phyloP scores from a whole-genome alignment of 495 filamentous ascomycete species.

The Talaromyces nanjingensis region DNA sequence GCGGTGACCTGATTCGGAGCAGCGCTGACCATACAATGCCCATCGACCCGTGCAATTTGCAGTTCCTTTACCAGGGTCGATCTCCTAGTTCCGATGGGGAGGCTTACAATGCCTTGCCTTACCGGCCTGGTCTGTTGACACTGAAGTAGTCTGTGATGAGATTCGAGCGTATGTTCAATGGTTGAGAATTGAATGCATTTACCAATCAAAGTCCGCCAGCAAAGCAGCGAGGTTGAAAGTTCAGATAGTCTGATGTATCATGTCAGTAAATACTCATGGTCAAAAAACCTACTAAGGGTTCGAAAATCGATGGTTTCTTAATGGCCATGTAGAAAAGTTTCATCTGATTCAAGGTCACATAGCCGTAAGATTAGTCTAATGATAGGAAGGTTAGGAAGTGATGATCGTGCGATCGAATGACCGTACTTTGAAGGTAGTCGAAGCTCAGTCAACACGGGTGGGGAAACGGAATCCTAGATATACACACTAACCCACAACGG shows the following conservation, averaged over 20 bases:
- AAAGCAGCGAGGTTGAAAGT: too few species aligned
- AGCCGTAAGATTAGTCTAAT: too few species aligned
- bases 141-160: constrained; percentile 17
- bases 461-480: too few species aligned
- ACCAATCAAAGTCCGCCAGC: background rate
- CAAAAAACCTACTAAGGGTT: too few species aligned
- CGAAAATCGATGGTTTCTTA: too few species aligned
- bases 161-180: background rate
- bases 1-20: constrained; percentile 51
- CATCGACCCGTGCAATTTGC: constrained; percentile 50
- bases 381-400: too few species aligned
- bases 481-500: background rate
- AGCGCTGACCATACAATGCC: constrained; percentile 51
- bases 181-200: background rate
- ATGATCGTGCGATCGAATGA: too few species aligned
- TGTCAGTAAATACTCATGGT: background rate
- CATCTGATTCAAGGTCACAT: too few species aligned
- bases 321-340: too few species aligned
- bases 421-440: too few species aligned
- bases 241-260: background rate
- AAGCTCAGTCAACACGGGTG: background rate
- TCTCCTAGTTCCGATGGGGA: constrained; percentile 20
- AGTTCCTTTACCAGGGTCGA: constrained; percentile 49
- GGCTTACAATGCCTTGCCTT: constrained; percentile 39
- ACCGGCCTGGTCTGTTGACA: constrained; percentile 47